Base-by-base conservation (phyloP, 2,329 filamentous ascomycete species). In the Diaporthe sp. region DNA sequence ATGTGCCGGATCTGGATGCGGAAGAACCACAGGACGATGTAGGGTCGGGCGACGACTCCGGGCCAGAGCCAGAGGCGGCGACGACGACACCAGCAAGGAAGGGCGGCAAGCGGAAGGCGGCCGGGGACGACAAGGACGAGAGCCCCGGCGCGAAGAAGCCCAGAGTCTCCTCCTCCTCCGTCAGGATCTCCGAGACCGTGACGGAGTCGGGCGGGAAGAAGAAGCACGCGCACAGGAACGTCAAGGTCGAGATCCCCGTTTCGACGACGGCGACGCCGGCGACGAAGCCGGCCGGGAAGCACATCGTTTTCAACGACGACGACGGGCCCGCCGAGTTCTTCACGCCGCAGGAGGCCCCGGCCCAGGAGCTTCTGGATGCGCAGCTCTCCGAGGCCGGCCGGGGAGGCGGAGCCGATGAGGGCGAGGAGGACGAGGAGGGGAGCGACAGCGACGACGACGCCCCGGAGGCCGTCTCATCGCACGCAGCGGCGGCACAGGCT, bases 401-500 rank as follows among this genome's bases (percentile, higher is more conserved):
- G 10, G 59, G 77, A 46, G 75, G 77, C 9, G 75, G 79, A n/a
- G 58, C 59, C 10, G 67, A 68, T 39, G 75, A 77, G 13, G 77
- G 74, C 0, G 77, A 78, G 22, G 73, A 78, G 1, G 80, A 81
- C 22, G 79, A 81, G 5, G 82, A 81, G 5, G 82, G 84, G 4
- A 74, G 59, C 12, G 75, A 67, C 28, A 73, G 71, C 17, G 88
- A 89, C 58, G 89, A 91, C 71, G 89, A 88, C 65, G 89, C 89
- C 0, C 90, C 90, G 12, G 90, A 92, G 81, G 89, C 88, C 4
- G 86, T 92, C n/a, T 91, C 90, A 0, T 89, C 89, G 1, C 81
- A 83, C 17, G 85, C 85, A 65, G 88, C 86, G 4, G 89, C 88
- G 1, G 85, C 83, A 19, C 83, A 87, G 75, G 83, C 85, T 31